A percentile compares a stretch with the other conserved stretches of the same genome.
These are phyloP conservation scores for Daphne laureola DNA, from an alignment of 441 rosid genomes.

Conservation along the genomic window DNA sequence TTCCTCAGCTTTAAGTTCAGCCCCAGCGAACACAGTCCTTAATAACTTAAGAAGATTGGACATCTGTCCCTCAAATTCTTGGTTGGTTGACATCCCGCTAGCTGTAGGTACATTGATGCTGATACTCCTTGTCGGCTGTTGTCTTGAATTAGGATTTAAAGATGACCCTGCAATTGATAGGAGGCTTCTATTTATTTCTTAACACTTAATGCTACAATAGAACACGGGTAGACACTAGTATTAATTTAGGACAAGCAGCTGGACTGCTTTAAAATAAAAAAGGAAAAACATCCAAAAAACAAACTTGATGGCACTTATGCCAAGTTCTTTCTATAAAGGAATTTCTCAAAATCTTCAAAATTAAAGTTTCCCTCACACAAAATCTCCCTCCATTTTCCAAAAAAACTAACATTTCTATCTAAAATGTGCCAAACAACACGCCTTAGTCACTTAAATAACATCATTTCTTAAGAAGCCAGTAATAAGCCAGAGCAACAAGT, in stretches of 20 bases:
- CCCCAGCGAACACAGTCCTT: conserved; percentile 47
- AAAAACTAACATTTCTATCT: no score
- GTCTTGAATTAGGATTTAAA: conserved; percentile 27
- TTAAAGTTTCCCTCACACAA: no score
- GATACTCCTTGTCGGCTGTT: conserved; percentile 27
- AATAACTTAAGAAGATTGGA: conserved; percentile 37
- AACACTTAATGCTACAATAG: neutral
- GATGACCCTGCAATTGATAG: conserved; percentile 25
- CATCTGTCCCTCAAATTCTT: conserved; percentile 38
- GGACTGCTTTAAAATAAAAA: no score
- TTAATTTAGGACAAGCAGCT: no score
- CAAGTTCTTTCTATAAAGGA: no score
- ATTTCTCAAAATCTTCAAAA: no score
- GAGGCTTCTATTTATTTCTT: neutral
- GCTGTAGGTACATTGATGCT: conserved; percentile 31
- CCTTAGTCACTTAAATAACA: no score
- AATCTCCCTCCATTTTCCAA: no score
- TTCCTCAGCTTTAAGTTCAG: conserved; percentile 45
- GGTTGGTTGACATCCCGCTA: conserved; percentile 31
- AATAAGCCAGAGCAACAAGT: conserved; percentile 3
- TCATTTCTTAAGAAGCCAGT: neutral
- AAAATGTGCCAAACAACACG: no score
- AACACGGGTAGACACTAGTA: neutral
- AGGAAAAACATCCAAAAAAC: no score
- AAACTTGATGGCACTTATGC: neutral